Evolutionary conservation across 2,329 filamentous ascomycete genomes (phyloP).

Genomic region (Neonectria magnoliae): DNA sequence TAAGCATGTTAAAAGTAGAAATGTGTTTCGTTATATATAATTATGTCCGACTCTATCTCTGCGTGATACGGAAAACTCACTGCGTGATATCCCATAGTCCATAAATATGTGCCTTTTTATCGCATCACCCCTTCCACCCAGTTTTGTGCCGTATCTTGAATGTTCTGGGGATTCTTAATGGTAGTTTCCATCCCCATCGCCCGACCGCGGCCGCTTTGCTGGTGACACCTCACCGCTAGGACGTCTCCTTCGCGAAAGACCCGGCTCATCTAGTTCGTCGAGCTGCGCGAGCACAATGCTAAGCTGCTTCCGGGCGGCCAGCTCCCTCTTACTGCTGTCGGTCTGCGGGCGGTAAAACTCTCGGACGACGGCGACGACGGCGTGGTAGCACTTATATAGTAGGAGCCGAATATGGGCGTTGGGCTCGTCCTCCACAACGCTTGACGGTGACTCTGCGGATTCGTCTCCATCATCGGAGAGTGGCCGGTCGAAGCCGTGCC

Average conservation of each 20-base stretch:
- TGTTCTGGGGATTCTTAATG: neutral
- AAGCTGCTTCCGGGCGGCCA: conserved; percentile 63
- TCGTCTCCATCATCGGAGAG: conserved; percentile 22
- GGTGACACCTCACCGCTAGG: conserved; percentile 55
- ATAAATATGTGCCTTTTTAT: conserved; percentile 21
- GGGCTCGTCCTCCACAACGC: conserved; percentile 55
- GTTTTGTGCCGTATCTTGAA: neutral
- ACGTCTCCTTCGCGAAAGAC: conserved; percentile 44
- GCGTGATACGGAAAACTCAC: conserved; percentile 18
- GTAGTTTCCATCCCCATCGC: conserved; percentile 32
- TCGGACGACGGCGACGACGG: conserved; percentile 60
- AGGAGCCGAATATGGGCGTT: conserved; percentile 59
- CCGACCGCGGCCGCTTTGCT: conserved; percentile 55
- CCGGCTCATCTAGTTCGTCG: conserved; percentile 51
- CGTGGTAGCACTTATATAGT: conserved; percentile 68
- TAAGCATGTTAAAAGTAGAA: neutral
- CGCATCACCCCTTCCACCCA: neutral
- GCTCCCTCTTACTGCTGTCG: conserved; percentile 61
- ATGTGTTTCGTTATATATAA: conserved; percentile 10
- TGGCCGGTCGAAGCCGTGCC: conserved; percentile 56
- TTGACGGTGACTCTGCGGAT: conserved; percentile 16
- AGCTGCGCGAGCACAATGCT: conserved; percentile 58
- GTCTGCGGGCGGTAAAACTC: conserved; percentile 64
- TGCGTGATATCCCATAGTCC: conserved; percentile 16
- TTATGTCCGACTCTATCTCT: conserved; percentile 2